Conservation (phyloP, 2,329 filamentous ascomycete species). For the Blumeriella jaapii region DNA sequence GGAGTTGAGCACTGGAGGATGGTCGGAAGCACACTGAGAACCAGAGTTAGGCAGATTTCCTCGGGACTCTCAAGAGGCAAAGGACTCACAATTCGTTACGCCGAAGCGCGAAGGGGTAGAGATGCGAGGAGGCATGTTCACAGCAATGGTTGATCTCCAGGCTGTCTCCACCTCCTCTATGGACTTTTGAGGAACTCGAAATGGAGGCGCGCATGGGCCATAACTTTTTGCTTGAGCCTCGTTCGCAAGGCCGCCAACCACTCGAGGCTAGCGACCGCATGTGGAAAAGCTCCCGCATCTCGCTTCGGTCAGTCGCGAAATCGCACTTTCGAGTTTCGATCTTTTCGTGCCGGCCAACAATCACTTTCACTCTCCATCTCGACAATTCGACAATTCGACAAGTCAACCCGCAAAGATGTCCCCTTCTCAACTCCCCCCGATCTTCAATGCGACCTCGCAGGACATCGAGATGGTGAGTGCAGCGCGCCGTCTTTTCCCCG, state of each 20-base stretch:
- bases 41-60: too few species aligned
- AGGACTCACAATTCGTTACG: conserved; percentile 44
- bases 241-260: not conserved
- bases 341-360: too few species aligned
- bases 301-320: not conserved
- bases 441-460: conserved; percentile 91
- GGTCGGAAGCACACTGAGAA: conserved; percentile 51
- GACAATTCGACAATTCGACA: conserved; percentile 13
- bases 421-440: conserved; percentile 82
- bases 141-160: not conserved
- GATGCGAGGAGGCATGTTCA: conserved; percentile 56
- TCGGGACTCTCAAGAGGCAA: too few species aligned
- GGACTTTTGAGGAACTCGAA: not conserved
- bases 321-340: too few species aligned
- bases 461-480: conserved; percentile 99
- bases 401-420: conserved; percentile 65
- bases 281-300: not conserved
- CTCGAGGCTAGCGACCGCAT: not conserved
- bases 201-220: not conserved
- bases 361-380: conserved; percentile 4
- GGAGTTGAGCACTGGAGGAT: conserved; percentile 38
- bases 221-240: not conserved
- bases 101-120: conserved; percentile 47
- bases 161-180: not conserved
- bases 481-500: too few species aligned